A percentile compares a stretch with the other conserved stretches of the same genome.
Evolutionary conservation across 441 rosid genomes (phyloP).

Genomic region (Gossypium trilobum): DNA sequence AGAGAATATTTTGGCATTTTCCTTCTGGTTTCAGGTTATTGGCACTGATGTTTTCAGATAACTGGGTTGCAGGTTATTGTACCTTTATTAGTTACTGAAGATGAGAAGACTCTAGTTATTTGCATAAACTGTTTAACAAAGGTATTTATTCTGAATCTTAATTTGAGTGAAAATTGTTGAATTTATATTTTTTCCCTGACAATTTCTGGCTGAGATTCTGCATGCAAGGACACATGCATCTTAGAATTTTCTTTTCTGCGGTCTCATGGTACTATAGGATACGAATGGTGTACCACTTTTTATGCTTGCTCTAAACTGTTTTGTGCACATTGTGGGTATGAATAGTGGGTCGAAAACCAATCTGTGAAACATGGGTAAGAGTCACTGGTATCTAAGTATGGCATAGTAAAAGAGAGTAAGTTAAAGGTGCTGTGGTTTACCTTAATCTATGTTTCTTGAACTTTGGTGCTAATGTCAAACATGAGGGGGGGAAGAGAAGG

Average conservation of each 20-base stretch:
- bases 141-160: constrained; percentile 34
- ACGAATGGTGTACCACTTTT: background rate
- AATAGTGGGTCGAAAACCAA: background rate
- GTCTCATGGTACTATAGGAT: background rate
- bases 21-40: background rate
- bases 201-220: background rate
- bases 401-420: background rate
- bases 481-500: background rate
- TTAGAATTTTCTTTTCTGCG: background rate
- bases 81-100: constrained; percentile 87
- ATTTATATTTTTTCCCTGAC: background rate
- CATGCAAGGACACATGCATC: background rate
- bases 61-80: constrained; percentile 59
- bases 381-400: background rate
- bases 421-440: background rate
- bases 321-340: background rate
- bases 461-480: background rate
- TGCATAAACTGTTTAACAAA: constrained; percentile 90
- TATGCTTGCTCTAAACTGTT: background rate
- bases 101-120: constrained; percentile 85
- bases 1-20: background rate
- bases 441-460: constrained; percentile 1
- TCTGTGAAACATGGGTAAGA: background rate
- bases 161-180: background rate
- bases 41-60: constrained; percentile 13